These are phyloP conservation scores for Leishmania tropica DNA, from an alignment of 208 protist species.

Conservation along the genomic window DNA sequence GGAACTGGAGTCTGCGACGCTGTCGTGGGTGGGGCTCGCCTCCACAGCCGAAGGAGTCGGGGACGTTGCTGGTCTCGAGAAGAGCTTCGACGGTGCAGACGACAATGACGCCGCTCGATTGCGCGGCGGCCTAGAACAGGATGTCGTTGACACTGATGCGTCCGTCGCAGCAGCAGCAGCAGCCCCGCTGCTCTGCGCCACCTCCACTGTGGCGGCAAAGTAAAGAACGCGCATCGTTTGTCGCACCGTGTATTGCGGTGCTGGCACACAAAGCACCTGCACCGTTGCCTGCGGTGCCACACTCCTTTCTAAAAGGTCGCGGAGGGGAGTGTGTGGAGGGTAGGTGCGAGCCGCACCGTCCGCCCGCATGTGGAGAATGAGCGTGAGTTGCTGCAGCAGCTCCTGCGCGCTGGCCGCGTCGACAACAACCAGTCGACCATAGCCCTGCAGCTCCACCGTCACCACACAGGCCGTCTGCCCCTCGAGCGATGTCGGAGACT, in stretches of 20 bases:
- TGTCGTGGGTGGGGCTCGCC: not conserved
- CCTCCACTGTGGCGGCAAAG: conserved; percentile 43
- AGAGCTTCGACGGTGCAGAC: conserved; percentile 7
- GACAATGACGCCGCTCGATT: not conserved
- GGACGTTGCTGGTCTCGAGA: not conserved
- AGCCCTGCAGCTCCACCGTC: conserved; percentile 58
- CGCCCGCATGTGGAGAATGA: conserved; percentile 48
- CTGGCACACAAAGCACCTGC: conserved; percentile 63
- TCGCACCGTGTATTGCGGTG: conserved; percentile 32
- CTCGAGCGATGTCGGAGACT: conserved; percentile 31
- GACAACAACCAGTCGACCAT: conserved; percentile 54
- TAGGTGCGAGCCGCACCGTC: conserved; percentile 41
- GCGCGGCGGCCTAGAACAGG: not conserved
- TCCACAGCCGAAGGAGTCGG: not conserved
- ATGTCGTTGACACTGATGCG: not conserved
- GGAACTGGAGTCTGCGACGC: not conserved
- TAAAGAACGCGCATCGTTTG: conserved; percentile 70
- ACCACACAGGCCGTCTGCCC: conserved; percentile 59
- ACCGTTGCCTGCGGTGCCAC: conserved; percentile 42
- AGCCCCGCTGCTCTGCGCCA: not conserved
- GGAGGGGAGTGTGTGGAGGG: conserved; percentile 45
- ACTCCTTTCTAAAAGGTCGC: conserved; percentile 31
- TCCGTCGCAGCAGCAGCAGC: not conserved
- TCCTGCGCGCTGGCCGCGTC: conserved; percentile 58
- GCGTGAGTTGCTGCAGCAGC: conserved; percentile 55